A percentile compares a stretch with the other conserved stretches of the same genome.
These are phyloP conservation scores for Filobasidium wieringae DNA, from an alignment of 768 basidiomycete species.

Conservation along the genomic window DNA sequence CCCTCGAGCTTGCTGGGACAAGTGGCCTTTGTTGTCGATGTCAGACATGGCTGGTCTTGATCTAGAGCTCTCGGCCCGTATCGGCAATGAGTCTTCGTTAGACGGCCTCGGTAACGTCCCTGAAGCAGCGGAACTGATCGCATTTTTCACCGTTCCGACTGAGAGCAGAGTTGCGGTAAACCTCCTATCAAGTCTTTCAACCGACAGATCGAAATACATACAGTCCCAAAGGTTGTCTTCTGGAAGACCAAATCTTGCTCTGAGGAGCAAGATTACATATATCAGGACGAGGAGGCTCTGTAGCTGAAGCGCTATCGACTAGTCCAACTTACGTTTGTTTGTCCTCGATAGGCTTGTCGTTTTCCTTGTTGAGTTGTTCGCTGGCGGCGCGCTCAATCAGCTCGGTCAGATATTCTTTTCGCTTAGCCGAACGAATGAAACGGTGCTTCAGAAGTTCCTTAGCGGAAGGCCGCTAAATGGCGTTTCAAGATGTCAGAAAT, in stretches of 20 bases:
- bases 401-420: constrained; percentile 86
- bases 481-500: constrained; percentile 11
- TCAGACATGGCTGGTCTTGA: no score
- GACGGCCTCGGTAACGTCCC: no score
- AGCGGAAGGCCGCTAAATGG: constrained; percentile 95
- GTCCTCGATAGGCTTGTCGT: background rate
- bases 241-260: constrained; percentile 40
- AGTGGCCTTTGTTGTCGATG: no score
- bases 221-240: constrained; percentile 71
- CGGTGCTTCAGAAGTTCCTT: constrained; percentile 91
- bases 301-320: background rate
- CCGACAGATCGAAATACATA: background rate
- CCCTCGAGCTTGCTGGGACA: no score
- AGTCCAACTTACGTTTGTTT: background rate
- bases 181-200: no score
- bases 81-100: no score
- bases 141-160: background rate
- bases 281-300: background rate
- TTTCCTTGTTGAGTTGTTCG: constrained; percentile 42
- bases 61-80: no score
- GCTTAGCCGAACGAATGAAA: constrained; percentile 88
- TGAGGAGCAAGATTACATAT: background rate
- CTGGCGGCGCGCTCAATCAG: constrained; percentile 59
- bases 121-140: no score
- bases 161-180: no score